Base-by-base conservation (phyloP, 306 rosid species). In the Ormosia emarginata region DNA sequence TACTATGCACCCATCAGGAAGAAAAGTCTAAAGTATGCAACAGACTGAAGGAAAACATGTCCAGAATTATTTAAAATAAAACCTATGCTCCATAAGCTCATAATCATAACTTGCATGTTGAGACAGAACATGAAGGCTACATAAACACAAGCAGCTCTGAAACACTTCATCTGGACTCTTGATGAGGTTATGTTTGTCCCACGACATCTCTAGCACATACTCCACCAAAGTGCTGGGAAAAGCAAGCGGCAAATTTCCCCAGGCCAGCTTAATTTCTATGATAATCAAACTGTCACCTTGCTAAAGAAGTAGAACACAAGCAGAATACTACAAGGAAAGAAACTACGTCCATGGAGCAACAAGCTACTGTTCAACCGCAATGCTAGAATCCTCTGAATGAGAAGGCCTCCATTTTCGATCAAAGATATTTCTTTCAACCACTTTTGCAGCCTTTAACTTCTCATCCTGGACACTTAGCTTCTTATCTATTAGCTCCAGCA, bases 371-470 rank as follows among this genome's bases (percentile, higher is more conserved):
- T 90, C 90, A 65, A 69, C 91, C 53, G 81, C 86, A 43, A 80
- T 11, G 24, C 57, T 65, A 39, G 84, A 82, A 79, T 92, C 91
- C 40, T 90, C 85, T 7, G 46, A 46, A 0, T 68, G 94, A 50
- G 94, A 85, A 3, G 98, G 94, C 77, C 98, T 90, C 98, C 97
- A 96, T 85, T 96, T 96, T 76, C 88, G 77, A 56, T 87, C 82
- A 75, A 86, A 88, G 58, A 79, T 9, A 65, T 70, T 88, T 73
- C 81, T 86, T 90, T 89, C 88, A 5, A 84, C 87, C 59, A 87
- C 89, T 57, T 88, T 73, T 41, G 79, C 50, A 13, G 75, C 49
- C 87, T 86, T 88, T 72, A 64, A 55, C 82, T 87, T 85, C 83
- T 91, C 83, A 56, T 90, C 89, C 59, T 87, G 92, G 30, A 71